Evolutionary conservation across 73 alveolate genomes (phyloP).

Genomic region (Paramecium primaurelia): DNA sequence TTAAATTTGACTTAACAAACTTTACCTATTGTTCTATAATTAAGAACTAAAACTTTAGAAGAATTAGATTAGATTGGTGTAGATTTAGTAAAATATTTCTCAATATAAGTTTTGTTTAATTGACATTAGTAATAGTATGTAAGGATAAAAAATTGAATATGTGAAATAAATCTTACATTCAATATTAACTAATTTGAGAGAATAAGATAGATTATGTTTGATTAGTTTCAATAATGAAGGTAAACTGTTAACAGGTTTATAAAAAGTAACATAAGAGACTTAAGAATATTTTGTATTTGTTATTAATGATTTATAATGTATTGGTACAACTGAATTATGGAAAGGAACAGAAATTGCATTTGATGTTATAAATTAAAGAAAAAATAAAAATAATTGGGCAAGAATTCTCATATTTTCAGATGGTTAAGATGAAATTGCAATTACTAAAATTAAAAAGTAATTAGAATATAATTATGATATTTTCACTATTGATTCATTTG

Average conservation of each 20-base stretch:
- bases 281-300: conserved; percentile 51
- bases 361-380: conserved; percentile 61
- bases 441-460: conserved; percentile 4
- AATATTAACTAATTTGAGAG: not conserved
- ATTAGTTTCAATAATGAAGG: conserved; percentile 65
- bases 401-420: conserved; percentile 75
- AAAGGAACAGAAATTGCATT: conserved; percentile 70
- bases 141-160: not conserved
- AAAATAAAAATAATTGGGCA: conserved; percentile 56
- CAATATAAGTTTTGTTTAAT: conserved; percentile 64
- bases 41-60: not conserved
- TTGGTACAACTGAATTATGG: conserved; percentile 75
- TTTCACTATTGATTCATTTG: conserved; percentile 83
- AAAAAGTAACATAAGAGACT: conserved; percentile 51
- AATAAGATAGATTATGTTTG: conserved; percentile 66
- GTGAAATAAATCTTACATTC: not conserved
- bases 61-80: conserved; percentile 5
- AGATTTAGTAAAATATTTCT: not conserved
- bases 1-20: not conserved
- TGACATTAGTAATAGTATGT: conserved; percentile 70
- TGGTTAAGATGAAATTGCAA: conserved; percentile 70
- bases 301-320: not conserved
- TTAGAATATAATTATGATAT: conserved; percentile 56
- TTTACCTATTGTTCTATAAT: not conserved
- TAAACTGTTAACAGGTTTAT: conserved; percentile 49